These are phyloP conservation scores for Phytophthora multivora DNA, from an alignment of 352 stramenopile species.

Conservation along the genomic window DNA sequence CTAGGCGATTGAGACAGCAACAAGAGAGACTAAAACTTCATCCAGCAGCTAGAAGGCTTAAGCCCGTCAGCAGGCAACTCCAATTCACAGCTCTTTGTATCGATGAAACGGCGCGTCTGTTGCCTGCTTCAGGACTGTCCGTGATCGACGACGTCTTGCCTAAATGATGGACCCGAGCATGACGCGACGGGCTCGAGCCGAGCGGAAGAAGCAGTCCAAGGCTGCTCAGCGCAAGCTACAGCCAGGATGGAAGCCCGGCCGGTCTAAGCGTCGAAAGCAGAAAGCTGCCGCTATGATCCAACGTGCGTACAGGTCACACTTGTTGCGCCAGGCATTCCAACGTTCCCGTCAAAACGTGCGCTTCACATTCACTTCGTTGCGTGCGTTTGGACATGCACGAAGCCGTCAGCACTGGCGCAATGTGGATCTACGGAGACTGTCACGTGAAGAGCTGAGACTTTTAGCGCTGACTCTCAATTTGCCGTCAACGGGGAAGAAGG, in stretches of 20 bases:
- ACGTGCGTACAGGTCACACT: conserved; percentile 59
- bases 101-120: conserved; percentile 43
- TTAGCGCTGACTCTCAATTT: conserved; percentile 70
- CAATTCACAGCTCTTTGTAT: conserved; percentile 39
- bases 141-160: conserved; percentile 8
- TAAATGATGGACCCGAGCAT: conserved; percentile 26
- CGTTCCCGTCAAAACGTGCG: conserved; percentile 42
- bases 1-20: conserved; percentile 31
- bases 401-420: conserved; percentile 58
- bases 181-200: conserved; percentile 16
- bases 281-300: conserved; percentile 77
- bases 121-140: conserved; percentile 25
- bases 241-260: conserved; percentile 51
- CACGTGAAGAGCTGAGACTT: conserved; percentile 64
- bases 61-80: conserved; percentile 23
- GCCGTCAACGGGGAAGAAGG: conserved; percentile 79
- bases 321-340: conserved; percentile 65
- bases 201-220: conserved; percentile 43
- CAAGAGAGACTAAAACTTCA: conserved; percentile 17
- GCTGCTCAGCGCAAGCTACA: conserved; percentile 55
- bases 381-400: conserved; percentile 55
- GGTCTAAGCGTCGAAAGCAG: conserved; percentile 42
- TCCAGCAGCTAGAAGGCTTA: conserved; percentile 29
- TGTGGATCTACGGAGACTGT: conserved; percentile 64
- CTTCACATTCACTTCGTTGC: conserved; percentile 57